Base-by-base conservation (phyloP, 2,329 filamentous ascomycete genomes). In the Claviceps maximensis region DNA sequence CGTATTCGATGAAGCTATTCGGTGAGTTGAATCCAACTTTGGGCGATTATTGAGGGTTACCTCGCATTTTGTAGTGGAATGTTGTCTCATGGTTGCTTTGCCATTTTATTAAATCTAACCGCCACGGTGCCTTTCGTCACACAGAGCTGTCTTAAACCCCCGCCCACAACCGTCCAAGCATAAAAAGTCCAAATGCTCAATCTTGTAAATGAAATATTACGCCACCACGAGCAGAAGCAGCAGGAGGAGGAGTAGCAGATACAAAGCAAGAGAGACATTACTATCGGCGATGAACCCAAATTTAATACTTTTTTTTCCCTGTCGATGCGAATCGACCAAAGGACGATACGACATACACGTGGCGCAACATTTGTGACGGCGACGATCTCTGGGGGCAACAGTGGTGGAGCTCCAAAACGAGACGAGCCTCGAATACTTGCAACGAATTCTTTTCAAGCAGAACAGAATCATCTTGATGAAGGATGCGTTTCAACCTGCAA, bases 1-100 rank as follows among this genome's bases (percentile, higher is more conserved):
- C 64, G 93, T 98, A 49, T 98, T 98, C 67, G 93, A 98, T 66
- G 91, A 96, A 73, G 93, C 93, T 36, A 98, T 98, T 67, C 85
- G 93, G 93, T 97, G 74, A 62, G 84, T 72, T 23, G 17, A 15
- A n/a, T 5, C 31, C 7, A 42, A n/a, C 33, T 23, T 17, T 44
- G 10, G 40, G 49, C 53, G 17, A 15, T 8, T 15, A 27, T 42
- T 15, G 12, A 27, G 19, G 33, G 38, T 10, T 13, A 15, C 38
- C 10, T 31, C 25, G 21, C 5, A 3, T 29, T 13, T 33, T 6
- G 19, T 25, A 15, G 19, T 23, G 46, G 27, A 19, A 21, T 33
- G n/a, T 13, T 19, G 15, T 46, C 44, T 46, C 44, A 29, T 21
- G 29, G 21, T 21, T 23, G 21, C 5, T 21, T 21, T 21, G 2